A percentile compares a stretch with the other conserved stretches of the same genome.
Conservation (phyloP, 371 early-diverging fungal species). For the Lichtheimia ornata region DNA sequence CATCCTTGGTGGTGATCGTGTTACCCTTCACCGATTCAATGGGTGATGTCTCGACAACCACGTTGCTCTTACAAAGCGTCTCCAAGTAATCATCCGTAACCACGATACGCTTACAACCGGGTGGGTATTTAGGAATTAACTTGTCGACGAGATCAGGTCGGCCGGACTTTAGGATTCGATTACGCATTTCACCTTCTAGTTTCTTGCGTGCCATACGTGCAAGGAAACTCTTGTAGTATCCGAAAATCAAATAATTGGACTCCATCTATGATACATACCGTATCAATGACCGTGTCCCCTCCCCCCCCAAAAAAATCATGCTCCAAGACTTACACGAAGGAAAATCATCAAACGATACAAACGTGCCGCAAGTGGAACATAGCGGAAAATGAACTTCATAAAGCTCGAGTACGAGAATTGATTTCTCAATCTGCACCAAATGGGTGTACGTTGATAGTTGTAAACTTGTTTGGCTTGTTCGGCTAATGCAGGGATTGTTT, state of each 20-base stretch:
- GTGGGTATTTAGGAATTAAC: constrained; percentile 20
- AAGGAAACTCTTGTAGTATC: constrained; percentile 8
- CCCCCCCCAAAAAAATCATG: no score
- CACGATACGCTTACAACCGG: constrained; percentile 34
- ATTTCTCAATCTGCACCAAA: constrained; percentile 43
- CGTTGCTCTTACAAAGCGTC: constrained; percentile 19
- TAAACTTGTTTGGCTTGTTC: constrained; percentile 44
- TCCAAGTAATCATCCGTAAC: constrained; percentile 26
- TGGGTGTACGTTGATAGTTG: constrained; percentile 58
- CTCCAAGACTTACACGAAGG: constrained; percentile 5
- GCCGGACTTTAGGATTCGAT: constrained; percentile 13
- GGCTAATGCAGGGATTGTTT: constrained; percentile 51
- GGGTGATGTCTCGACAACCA: constrained; percentile 16
- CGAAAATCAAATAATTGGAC: constrained; percentile 7
- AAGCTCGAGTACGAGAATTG: constrained; percentile 14
- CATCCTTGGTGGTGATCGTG: constrained; percentile 23
- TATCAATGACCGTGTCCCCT: neutral
- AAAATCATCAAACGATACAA: constrained; percentile 18
- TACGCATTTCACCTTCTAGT: constrained; percentile 3
- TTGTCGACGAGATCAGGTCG: constrained; percentile 18
- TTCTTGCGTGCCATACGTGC: neutral
- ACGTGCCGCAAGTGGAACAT: constrained; percentile 19
- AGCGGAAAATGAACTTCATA: constrained; percentile 19
- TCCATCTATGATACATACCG: neutral
- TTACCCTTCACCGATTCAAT: constrained; percentile 21